Evolutionary conservation across 2,329 filamentous ascomycete species (phyloP).

Genomic region (Ascocoryne sarcoides): DNA sequence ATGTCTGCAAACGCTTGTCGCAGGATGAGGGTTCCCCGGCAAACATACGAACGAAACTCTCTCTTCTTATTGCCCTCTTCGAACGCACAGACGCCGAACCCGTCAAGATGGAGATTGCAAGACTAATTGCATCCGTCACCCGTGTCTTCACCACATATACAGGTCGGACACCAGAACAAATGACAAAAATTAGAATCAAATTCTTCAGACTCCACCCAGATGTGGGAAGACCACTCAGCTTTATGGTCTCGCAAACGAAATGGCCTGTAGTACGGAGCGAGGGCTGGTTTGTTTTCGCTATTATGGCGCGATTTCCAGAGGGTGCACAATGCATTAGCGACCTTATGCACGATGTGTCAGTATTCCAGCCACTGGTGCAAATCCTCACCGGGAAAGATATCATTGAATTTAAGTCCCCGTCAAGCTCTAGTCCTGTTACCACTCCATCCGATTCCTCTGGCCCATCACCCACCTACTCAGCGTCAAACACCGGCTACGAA

Average conservation of each 20-base stretch:
- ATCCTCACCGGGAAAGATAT: constrained; percentile 39
- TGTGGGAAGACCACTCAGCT: constrained; percentile 34
- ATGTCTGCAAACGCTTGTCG: constrained; percentile 36
- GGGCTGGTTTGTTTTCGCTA: constrained; percentile 52
- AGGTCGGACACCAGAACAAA: constrained; percentile 23
- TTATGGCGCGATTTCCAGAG: constrained; percentile 45
- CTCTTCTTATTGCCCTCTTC: constrained; percentile 34
- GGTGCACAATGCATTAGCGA: constrained; percentile 39
- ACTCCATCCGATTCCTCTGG: not conserved
- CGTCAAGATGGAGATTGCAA: constrained; percentile 50
- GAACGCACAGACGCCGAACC: constrained; percentile 41
- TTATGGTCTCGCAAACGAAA: constrained; percentile 47
- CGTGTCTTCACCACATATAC: constrained; percentile 42
- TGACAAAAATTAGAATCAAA: constrained; percentile 28
- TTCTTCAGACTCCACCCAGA: constrained; percentile 28
- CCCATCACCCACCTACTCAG: not conserved
- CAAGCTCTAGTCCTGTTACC: constrained; percentile 1
- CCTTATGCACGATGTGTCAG: constrained; percentile 35
- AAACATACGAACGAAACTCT: constrained; percentile 30
- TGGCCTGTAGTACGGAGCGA: constrained; percentile 53
- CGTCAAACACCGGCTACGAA: not conserved
- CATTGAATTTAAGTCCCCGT: constrained; percentile 11
- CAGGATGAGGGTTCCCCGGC: constrained; percentile 30
- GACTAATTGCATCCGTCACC: constrained; percentile 44
- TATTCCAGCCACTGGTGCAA: constrained; percentile 37